Percentiles rank a stretch among this genome's conserved stretches.
These are phyloP conservation scores for Phytophthora sansomeana DNA, from an alignment of 352 stramenopile genomes.

Conservation along the genomic window DNA sequence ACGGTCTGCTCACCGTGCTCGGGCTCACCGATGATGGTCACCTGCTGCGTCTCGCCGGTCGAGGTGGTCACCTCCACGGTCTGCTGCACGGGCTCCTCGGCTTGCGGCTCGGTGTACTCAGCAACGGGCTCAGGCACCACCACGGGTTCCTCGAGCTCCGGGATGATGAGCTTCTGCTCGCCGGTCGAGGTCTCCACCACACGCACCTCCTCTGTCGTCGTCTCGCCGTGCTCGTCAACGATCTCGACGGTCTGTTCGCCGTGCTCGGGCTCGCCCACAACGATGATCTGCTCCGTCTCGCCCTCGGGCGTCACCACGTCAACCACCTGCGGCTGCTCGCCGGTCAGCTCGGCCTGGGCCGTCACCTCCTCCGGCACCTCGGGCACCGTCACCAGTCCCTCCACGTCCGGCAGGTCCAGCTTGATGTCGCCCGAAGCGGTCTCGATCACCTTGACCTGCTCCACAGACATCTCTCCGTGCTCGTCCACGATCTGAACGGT, in stretches of 20 bases:
- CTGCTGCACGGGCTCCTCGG: not conserved
- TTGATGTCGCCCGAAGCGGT: not conserved
- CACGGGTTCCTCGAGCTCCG: conserved; percentile 13
- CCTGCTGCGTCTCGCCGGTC: not conserved
- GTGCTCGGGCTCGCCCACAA: not conserved
- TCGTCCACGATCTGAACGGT: conserved; percentile 2
- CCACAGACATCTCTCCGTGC: not conserved
- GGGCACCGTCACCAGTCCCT: not conserved
- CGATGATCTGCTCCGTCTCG: conserved; percentile 11
- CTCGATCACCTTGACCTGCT: not conserved
- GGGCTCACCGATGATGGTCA: conserved; percentile 6
- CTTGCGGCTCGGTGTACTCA: not conserved
- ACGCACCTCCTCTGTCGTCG: not conserved
- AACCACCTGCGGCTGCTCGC: not conserved
- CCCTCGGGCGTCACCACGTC: not conserved
- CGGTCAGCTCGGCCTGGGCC: not conserved
- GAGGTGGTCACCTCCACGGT: not conserved
- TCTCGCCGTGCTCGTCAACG: not conserved
- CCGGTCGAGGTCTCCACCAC: conserved; percentile 8
- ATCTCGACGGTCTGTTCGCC: conserved; percentile 9
- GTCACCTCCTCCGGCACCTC: not conserved
- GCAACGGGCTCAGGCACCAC: conserved; percentile 6
- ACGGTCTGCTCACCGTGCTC: conserved; percentile 6
- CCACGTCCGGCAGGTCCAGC: not conserved
- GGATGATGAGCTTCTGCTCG: conserved; percentile 11